These are phyloP conservation scores for Aspergillus ibericus DNA, from an alignment of 2,329 filamentous ascomycete genomes.

Conservation along the genomic window DNA sequence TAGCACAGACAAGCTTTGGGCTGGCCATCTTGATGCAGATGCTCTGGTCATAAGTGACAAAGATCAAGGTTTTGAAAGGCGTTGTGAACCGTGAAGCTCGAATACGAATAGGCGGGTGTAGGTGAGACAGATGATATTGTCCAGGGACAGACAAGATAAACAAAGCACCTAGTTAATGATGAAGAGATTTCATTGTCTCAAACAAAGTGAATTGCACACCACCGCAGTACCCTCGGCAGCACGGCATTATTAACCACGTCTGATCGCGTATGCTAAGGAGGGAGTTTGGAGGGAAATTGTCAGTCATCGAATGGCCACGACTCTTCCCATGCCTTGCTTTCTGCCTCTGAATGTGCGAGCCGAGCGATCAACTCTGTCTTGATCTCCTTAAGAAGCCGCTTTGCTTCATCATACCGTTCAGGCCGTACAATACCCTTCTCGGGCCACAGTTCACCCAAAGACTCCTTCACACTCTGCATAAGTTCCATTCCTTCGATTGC, in stretches of 20 bases:
- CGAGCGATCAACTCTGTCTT: constrained; percentile 13
- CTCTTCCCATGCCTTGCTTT: constrained; percentile 13
- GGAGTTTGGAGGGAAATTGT: not conserved
- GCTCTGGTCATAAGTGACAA: too few species aligned
- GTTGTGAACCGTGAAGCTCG: too few species aligned
- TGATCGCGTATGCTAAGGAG: too few species aligned
- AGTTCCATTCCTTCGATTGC: constrained; percentile 14
- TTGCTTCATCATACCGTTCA: constrained; percentile 16
- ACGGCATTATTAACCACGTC: too few species aligned
- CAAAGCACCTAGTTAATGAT: too few species aligned
- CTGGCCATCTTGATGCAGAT: not conserved
- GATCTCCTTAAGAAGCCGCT: constrained; percentile 12
- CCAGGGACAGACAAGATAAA: too few species aligned
- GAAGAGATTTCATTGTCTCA: too few species aligned
- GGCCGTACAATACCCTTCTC: constrained; percentile 15
- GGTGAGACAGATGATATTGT: too few species aligned
- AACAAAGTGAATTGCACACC: too few species aligned
- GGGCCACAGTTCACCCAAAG: constrained; percentile 16
- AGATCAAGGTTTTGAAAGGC: too few species aligned
- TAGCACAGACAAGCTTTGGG: not conserved
- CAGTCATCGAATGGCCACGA: constrained; percentile 34
- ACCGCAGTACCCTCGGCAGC: too few species aligned
- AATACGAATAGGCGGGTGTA: too few species aligned
- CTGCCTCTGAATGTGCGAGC: constrained; percentile 12
- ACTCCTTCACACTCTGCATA: constrained; percentile 13